Evolutionary conservation across 257 asterid species (phyloP).

Genomic region (Petrea volubilis): DNA sequence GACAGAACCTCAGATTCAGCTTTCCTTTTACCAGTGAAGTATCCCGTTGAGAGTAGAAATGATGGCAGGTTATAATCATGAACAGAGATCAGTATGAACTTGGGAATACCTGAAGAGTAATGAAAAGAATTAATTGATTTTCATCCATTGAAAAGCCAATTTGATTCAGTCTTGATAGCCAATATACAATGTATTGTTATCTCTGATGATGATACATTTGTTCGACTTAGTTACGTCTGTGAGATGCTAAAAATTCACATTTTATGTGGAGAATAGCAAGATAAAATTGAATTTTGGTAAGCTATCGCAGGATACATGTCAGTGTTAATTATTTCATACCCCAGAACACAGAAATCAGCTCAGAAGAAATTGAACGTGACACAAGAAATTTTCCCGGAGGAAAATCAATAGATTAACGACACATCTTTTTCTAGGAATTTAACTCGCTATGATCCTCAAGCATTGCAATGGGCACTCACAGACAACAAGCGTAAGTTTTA

Average conservation of each 20-base stretch:
- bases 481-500: background rate
- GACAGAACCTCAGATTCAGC: conserved; percentile 97
- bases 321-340: background rate
- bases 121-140: conserved; percentile 3
- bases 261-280: background rate
- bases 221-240: background rate
- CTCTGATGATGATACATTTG: background rate
- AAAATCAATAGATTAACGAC: background rate
- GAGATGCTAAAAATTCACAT: background rate
- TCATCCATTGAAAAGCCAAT: background rate
- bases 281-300: no score
- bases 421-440: background rate
- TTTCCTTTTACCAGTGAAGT: conserved; percentile 94
- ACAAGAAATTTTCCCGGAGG: background rate
- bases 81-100: conserved; percentile 90
- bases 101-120: conserved; percentile 69
- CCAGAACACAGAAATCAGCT: background rate
- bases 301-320: background rate
- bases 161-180: no score
- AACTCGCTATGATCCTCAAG: background rate
- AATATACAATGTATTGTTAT: no score
- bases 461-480: background rate
- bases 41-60: conserved; percentile 71
- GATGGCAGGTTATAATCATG: conserved; percentile 96
- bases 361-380: background rate